Conservation (phyloP, 1,139 yeast species). For the Taphrina deformans region DNA sequence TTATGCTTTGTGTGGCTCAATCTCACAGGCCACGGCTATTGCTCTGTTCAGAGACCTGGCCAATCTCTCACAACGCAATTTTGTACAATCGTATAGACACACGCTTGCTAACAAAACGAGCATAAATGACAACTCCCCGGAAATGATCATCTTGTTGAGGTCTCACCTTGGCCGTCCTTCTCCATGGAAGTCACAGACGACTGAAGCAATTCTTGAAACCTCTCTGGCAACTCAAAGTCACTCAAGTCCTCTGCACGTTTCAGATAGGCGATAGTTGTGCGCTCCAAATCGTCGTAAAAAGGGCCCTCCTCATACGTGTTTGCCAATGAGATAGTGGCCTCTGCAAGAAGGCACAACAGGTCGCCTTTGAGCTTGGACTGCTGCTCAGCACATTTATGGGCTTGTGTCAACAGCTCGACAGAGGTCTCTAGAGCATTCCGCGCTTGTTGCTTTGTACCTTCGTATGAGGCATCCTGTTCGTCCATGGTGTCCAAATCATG, state of each 20-base stretch:
- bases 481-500: background rate
- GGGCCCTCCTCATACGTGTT: slow-evolving; percentile 18
- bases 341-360: slow-evolving; percentile 12
- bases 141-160: no score
- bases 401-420: slow-evolving; percentile 5
- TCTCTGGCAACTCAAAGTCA: slow-evolving; percentile 4
- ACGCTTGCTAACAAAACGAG: no score
- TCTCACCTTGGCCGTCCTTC: no score
- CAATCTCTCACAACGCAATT: no score
- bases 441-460: background rate
- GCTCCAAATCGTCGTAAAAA: slow-evolving; percentile 2
- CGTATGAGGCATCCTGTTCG: background rate
- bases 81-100: no score
- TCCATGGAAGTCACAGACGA: no score
- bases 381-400: slow-evolving; percentile 5
- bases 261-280: background rate
- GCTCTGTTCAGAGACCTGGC: no score
- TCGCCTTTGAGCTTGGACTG: background rate
- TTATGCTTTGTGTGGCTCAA: no score
- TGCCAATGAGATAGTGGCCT: slow-evolving; percentile 6
- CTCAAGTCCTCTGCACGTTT: background rate
- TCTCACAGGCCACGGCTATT: no score
- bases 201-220: slow-evolving; percentile 8
- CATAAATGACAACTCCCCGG: no score
- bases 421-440: slow-evolving; percentile 1